phyloP scores from a whole-genome alignment of 345 rosid species.

The Mangifera indica region DNA sequence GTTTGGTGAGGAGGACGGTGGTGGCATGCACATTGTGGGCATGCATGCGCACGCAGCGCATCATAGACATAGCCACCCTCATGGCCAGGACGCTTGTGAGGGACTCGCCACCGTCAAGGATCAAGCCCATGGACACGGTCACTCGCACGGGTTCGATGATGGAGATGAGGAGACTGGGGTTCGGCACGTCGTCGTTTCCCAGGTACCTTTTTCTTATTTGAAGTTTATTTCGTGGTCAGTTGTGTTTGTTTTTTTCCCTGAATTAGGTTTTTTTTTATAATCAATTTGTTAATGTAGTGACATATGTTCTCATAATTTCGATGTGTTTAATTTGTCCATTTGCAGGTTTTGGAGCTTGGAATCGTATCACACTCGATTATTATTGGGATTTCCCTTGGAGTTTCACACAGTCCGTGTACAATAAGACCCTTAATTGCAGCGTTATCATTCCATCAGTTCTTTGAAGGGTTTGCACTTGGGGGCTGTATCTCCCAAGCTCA shows the following conservation, averaged over 20 bases:
- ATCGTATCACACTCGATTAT: slow-evolving; percentile 89
- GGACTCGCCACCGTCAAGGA: slow-evolving; percentile 27
- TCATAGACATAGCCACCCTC: slow-evolving; percentile 71
- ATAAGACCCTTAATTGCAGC: slow-evolving; percentile 86
- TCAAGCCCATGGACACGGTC: slow-evolving; percentile 26
- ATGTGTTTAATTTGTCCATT: not conserved
- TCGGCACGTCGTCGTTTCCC: slow-evolving; percentile 91
- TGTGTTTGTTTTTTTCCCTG: not conserved
- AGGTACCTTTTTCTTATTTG: slow-evolving; percentile 40
- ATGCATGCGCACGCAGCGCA: slow-evolving; percentile 88
- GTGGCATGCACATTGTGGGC: slow-evolving; percentile 88
- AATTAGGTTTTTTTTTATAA: not conserved
- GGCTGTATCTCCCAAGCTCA: slow-evolving; percentile 91
- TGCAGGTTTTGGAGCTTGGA: slow-evolving; percentile 89
- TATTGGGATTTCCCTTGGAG: slow-evolving; percentile 87
- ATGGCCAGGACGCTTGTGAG: slow-evolving; percentile 55
- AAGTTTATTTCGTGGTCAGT: not conserved
- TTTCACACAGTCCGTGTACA: slow-evolving; percentile 81
- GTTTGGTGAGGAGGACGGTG: slow-evolving; percentile 84
- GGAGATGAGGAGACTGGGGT: slow-evolving; percentile 55
- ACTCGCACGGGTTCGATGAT: slow-evolving; percentile 34
- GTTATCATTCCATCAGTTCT: slow-evolving; percentile 87
- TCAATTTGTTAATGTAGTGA: too few species aligned
- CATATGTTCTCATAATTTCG: too few species aligned
- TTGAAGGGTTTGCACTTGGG: slow-evolving; percentile 95